Conservation (phyloP, 805 yeast species). For the Kurtzmaniella cleridarum region DNA sequence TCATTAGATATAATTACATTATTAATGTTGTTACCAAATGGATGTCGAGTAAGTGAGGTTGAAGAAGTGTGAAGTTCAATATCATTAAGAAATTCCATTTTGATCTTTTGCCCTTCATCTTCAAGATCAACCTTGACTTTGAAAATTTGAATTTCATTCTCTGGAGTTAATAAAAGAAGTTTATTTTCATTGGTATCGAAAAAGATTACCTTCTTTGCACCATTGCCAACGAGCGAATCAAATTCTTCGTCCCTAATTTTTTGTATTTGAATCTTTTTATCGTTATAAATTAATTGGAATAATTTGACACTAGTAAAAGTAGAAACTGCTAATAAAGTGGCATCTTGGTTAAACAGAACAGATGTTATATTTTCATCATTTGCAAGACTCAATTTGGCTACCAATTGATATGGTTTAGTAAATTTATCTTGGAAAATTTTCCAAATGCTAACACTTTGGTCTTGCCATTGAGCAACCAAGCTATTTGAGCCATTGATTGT, state of each 20-base stretch:
- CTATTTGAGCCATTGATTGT: slow-evolving; percentile 42
- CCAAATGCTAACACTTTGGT: slow-evolving; percentile 82
- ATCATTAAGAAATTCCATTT: slow-evolving; percentile 37
- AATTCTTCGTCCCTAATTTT: slow-evolving; percentile 46
- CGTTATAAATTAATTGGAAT: slow-evolving; percentile 49
- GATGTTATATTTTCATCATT: slow-evolving; percentile 78
- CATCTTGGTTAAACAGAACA: slow-evolving; percentile 62
- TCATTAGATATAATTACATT: slow-evolving; percentile 45
- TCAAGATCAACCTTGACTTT: slow-evolving; percentile 27
- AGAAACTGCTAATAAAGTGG: slow-evolving; percentile 64
- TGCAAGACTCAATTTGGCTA: slow-evolving; percentile 57
- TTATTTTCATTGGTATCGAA: slow-evolving; percentile 31
- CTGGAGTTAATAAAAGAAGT: slow-evolving; percentile 50
- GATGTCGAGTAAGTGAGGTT: background rate
- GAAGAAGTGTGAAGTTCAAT: slow-evolving; percentile 25
- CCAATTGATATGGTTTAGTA: slow-evolving; percentile 45
- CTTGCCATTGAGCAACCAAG: slow-evolving; percentile 72
- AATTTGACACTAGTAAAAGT: slow-evolving; percentile 64
- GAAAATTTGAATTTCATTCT: slow-evolving; percentile 53
- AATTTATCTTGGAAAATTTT: slow-evolving; percentile 32
- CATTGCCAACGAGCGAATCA: slow-evolving; percentile 36
- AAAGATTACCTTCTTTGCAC: slow-evolving; percentile 53
- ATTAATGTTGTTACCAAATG: slow-evolving; percentile 43
- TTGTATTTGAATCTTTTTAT: slow-evolving; percentile 41
- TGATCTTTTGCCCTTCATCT: slow-evolving; percentile 2